A percentile compares a stretch with the other conserved stretches of the same genome.
Conservation (phyloP, 495 filamentous ascomycete genomes). For the Aspergillus campestris region DNA sequence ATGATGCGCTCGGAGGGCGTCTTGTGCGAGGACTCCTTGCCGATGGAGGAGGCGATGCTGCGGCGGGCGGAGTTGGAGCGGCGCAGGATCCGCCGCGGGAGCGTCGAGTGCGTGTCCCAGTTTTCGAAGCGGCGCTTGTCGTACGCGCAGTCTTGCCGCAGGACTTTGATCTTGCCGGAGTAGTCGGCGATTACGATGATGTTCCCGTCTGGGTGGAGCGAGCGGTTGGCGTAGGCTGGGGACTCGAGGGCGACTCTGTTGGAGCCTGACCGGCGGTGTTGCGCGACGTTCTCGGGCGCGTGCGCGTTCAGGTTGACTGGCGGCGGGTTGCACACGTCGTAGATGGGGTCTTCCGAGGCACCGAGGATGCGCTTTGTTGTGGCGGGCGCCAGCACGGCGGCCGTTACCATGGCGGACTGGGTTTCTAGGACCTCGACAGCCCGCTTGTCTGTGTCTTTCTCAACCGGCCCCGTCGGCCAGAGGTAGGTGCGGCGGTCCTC, state of each 20-base stretch:
- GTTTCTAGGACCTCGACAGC: conserved; percentile 85
- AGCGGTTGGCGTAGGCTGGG: conserved; percentile 64
- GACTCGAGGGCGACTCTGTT: conserved; percentile 50
- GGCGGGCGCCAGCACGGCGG: conserved; percentile 73
- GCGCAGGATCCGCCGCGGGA: conserved; percentile 66
- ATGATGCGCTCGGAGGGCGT: conserved; percentile 77
- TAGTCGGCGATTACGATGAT: conserved; percentile 92
- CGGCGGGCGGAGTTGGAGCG: conserved; percentile 57
- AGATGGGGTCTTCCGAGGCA: conserved; percentile 82
- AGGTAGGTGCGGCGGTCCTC: conserved; percentile 87
- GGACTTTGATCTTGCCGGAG: conserved; percentile 81
- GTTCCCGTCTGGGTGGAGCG: conserved; percentile 71
- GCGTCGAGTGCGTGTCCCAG: conserved; percentile 56
- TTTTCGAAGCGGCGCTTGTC: conserved; percentile 46
- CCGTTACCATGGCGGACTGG: conserved; percentile 80
- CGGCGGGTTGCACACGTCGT: conserved; percentile 92
- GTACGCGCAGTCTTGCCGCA: conserved; percentile 85
- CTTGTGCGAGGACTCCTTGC: conserved; percentile 40
- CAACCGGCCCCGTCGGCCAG: conserved; percentile 60
- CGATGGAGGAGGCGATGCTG: conserved; percentile 41
- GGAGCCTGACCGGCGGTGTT: conserved; percentile 32
- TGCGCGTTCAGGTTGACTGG: conserved; percentile 74
- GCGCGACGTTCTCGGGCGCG: conserved; percentile 12
- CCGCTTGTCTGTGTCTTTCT: conserved; percentile 67
- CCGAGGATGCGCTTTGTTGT: conserved; percentile 69